Evolutionary conservation across 176 grass and related monocot genomes (phyloP).

Genomic region (Aegilops bicornis): DNA sequence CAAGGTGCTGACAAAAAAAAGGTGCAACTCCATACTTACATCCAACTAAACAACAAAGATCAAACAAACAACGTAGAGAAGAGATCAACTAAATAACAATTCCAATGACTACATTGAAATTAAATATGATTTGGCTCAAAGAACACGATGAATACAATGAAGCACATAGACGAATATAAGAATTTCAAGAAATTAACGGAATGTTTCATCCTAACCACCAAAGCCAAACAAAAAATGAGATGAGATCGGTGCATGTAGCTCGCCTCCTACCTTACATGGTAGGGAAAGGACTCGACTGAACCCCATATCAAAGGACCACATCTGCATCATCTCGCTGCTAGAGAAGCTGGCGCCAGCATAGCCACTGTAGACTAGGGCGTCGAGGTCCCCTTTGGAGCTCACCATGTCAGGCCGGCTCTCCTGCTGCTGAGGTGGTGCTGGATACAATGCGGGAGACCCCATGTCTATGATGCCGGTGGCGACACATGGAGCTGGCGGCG

Average conservation of each 20-base stretch:
- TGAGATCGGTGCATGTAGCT: background rate
- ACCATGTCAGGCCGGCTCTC: background rate
- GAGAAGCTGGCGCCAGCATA: background rate
- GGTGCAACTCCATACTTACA: background rate
- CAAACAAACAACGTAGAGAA: too few species aligned
- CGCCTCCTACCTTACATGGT: background rate
- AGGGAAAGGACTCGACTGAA: background rate
- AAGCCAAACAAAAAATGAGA: background rate
- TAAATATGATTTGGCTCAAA: background rate
- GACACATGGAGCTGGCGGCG: background rate
- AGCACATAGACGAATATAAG: background rate
- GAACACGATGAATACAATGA: background rate
- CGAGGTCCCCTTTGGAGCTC: background rate
- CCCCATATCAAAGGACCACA: background rate
- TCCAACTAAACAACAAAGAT: background rate
- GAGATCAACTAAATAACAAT: background rate
- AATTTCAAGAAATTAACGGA: background rate
- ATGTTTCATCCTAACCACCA: background rate
- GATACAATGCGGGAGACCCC: background rate
- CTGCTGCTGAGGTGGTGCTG: background rate
- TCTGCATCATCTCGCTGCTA: background rate
- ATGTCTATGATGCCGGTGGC: background rate
- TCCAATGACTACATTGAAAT: background rate
- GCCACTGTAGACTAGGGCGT: background rate
- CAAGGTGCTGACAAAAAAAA: background rate